Evolutionary conservation across 257 asterid genomes (phyloP).

Genomic region (Rubia yunnanensis): DNA sequence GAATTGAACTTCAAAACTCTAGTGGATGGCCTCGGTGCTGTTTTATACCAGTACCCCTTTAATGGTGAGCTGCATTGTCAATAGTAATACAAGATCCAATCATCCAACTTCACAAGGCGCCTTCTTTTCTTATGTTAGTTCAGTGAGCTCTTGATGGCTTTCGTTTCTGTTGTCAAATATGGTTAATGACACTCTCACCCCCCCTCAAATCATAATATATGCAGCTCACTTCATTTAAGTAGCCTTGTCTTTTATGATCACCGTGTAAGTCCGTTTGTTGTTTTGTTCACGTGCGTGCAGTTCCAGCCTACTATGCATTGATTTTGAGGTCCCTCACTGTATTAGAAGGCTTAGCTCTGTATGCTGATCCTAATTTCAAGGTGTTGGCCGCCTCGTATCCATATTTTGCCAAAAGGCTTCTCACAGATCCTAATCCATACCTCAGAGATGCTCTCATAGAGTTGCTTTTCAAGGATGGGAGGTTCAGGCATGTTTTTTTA

Average conservation of each 20-base stretch:
- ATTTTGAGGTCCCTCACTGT: conserved; percentile 98
- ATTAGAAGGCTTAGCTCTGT: conserved; percentile 94
- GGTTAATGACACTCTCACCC: not conserved
- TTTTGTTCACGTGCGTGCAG: conserved; percentile 44
- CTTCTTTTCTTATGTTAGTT: not conserved
- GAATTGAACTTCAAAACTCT: conserved; percentile 95
- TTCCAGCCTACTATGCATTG: conserved; percentile 96
- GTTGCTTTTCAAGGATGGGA: conserved; percentile 95
- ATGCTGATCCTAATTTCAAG: conserved; percentile 95
- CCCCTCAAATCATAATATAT: not conserved
- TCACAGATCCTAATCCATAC: conserved; percentile 97
- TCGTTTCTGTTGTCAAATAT: not conserved
- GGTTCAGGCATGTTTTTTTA: conserved; percentile 64
- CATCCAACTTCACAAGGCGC: not conserved
- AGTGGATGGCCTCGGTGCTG: conserved; percentile 93
- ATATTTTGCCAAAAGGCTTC: conserved; percentile 95
- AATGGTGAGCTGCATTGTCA: conserved; percentile 51
- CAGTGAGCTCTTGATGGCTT: not conserved
- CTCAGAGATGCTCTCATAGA: conserved; percentile 99
- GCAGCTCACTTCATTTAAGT: not conserved
- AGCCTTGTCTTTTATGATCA: conserved; percentile 4
- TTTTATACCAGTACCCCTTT: conserved; percentile 82
- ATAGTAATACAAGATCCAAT: not conserved
- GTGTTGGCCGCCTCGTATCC: conserved; percentile 99
- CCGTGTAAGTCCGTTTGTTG: conserved; percentile 19